Percentiles rank a stretch among this genome's conserved stretches.
Conservation (phyloP, 768 basidiomycete genomes). For the Candolleomyces aberdarensis region DNA sequence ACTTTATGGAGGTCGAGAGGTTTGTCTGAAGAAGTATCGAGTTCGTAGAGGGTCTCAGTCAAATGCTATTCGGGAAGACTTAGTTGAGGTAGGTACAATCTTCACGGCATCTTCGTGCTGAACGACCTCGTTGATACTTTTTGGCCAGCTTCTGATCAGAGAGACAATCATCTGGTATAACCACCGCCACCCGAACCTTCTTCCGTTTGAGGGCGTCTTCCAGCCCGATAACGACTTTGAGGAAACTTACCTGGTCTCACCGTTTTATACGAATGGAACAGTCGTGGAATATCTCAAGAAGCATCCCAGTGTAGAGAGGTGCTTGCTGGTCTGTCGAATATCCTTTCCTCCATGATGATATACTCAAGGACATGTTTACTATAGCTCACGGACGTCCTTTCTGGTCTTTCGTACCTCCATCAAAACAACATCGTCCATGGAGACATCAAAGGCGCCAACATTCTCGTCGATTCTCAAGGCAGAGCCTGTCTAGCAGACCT, state of each 20-base stretch:
- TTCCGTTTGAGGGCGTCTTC: neutral
- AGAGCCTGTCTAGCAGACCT: neutral
- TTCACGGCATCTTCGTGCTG: neutral
- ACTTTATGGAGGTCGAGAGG: neutral
- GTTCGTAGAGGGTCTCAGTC: too few species aligned
- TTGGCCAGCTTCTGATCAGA: neutral
- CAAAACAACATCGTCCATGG: slow-evolving; percentile 9
- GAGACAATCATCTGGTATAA: neutral
- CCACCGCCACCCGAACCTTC: neutral
- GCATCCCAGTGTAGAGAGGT: neutral
- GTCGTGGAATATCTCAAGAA: neutral
- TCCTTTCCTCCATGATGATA: neutral
- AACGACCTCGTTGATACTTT: neutral
- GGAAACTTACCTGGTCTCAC: neutral
- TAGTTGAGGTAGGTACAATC: neutral
- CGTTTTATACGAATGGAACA: neutral
- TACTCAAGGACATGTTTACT: neutral
- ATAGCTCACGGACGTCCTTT: slow-evolving; percentile 9
- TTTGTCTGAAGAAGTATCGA: neutral
- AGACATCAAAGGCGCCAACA: slow-evolving; percentile 8
- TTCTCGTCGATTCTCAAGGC: neutral
- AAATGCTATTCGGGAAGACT: neutral
- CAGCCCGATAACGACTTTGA: neutral
- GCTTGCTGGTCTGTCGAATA: neutral
- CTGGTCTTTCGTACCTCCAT: slow-evolving; percentile 9